Percentiles rank a stretch among this genome's conserved stretches.
phyloP scores from a whole-genome alignment of 1,284 basidiomycete genomes.

The Cryptococcus amylolentus region DNA sequence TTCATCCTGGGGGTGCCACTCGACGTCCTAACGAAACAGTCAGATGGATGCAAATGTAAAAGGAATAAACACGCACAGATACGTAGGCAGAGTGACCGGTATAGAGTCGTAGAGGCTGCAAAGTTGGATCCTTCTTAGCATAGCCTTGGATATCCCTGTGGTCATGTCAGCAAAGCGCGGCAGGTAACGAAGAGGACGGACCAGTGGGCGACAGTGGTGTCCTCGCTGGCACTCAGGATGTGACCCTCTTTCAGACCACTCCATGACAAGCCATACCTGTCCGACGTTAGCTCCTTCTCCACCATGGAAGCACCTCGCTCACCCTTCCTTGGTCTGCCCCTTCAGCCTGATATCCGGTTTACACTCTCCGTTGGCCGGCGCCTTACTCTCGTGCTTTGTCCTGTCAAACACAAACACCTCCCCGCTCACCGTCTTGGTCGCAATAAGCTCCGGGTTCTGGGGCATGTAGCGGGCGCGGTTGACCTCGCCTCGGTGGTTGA shows the following conservation, averaged over 20 bases:
- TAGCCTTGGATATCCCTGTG: conserved; percentile 87
- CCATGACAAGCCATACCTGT: conserved; percentile 90
- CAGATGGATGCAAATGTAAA: conserved; percentile 8
- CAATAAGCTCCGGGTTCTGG: conserved; percentile 94
- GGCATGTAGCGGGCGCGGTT: conserved; percentile 99
- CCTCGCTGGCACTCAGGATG: conserved; percentile 88
- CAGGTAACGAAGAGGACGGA: conserved; percentile 45
- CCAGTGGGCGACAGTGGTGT: conserved; percentile 96
- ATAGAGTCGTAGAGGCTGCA: conserved; percentile 80
- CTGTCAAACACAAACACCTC: conserved; percentile 93
- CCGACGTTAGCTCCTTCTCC: conserved; percentile 5
- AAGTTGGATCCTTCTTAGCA: conserved; percentile 69
- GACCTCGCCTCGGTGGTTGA: conserved; percentile 95
- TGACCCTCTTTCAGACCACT: conserved; percentile 77
- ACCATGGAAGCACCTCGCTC: neutral
- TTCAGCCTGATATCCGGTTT: conserved; percentile 86
- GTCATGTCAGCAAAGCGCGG: neutral
- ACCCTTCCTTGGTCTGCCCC: conserved; percentile 93
- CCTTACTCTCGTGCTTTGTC: conserved; percentile 93
- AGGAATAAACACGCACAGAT: conserved; percentile 60
- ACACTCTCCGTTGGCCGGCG: conserved; percentile 75
- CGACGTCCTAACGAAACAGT: conserved; percentile 71
- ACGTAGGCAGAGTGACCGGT: conserved; percentile 85
- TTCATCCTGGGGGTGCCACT: conserved; percentile 85
- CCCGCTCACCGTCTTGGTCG: conserved; percentile 86